Conservation (phyloP, 208 protist genomes). For the Tetramitus jugosus region DNA sequence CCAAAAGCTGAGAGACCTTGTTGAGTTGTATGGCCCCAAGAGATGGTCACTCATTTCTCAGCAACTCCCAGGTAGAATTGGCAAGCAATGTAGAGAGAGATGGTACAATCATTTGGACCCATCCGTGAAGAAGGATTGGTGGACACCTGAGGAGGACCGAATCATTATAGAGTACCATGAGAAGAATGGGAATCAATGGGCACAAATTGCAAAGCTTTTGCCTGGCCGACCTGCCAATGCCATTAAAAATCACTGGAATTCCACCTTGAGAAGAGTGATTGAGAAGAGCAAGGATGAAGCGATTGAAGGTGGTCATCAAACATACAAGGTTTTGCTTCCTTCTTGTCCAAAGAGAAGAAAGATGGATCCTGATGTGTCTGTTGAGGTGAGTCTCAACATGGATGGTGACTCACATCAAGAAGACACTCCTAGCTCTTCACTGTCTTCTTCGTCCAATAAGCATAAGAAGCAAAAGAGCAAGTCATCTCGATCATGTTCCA, state of each 20-base stretch:
- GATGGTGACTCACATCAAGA: no score
- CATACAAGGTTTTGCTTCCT: no score
- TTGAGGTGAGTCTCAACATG: no score
- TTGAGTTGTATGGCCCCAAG: constrained; percentile 34
- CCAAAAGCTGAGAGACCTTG: constrained; percentile 28
- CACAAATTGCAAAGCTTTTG: constrained; percentile 34
- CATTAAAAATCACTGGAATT: constrained; percentile 37
- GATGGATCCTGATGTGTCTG: no score
- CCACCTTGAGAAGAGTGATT: background rate
- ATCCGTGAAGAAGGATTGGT: constrained; percentile 35
- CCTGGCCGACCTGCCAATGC: constrained; percentile 34
- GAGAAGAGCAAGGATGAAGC: no score
- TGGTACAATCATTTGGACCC: constrained; percentile 42
- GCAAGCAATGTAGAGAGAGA: constrained; percentile 45
- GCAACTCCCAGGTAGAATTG: constrained; percentile 31
- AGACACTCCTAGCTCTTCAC: no score
- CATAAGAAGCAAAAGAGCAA: no score
- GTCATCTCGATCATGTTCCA: no score
- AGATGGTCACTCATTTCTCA: constrained; percentile 40
- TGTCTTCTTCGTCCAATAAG: no score
- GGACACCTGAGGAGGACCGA: constrained; percentile 38
- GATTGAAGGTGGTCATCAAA: no score
- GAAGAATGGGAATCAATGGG: constrained; percentile 33
- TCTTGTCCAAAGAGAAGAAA: no score
- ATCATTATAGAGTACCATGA: constrained; percentile 30